phyloP scores from a whole-genome alignment of 139 green algal genomes.

The Bryopsis sp. region DNA sequence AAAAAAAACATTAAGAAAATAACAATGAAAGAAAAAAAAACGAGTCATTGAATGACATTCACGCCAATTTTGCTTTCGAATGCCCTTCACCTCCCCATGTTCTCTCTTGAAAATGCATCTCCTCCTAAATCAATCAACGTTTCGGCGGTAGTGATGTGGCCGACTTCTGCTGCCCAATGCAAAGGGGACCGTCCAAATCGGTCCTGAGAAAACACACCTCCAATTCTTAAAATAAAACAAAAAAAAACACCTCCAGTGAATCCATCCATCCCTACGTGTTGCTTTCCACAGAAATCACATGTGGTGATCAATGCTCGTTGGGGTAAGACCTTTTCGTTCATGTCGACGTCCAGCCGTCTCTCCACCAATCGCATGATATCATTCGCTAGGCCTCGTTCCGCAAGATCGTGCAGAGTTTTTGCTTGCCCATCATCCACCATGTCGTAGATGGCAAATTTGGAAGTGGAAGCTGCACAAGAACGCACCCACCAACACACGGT shows the following conservation, averaged over 20 bases:
- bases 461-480: not conserved
- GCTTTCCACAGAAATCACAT: no score
- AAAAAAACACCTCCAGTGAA: not conserved
- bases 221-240: slow-evolving; percentile 16
- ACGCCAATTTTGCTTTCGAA: no score
- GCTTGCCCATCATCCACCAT: not conserved
- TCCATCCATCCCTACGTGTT: not conserved
- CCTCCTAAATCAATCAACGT: not conserved
- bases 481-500: no score
- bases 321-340: slow-evolving; percentile 24
- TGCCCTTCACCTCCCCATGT: slow-evolving; percentile 3
- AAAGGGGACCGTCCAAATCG: not conserved
- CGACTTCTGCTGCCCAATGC: slow-evolving; percentile 1
- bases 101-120: not conserved
- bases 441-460: not conserved
- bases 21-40: no score
- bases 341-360: slow-evolving; percentile 19
- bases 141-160: slow-evolving; percentile 5
- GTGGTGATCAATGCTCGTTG: no score
- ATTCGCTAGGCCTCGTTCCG: not conserved
- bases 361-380: slow-evolving; percentile 18
- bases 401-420: not conserved
- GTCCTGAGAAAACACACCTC: not conserved
- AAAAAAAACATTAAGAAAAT: no score
- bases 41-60: no score